Conservation (phyloP, 2,329 filamentous ascomycete genomes). For the Chrysoporthe cubensis region DNA sequence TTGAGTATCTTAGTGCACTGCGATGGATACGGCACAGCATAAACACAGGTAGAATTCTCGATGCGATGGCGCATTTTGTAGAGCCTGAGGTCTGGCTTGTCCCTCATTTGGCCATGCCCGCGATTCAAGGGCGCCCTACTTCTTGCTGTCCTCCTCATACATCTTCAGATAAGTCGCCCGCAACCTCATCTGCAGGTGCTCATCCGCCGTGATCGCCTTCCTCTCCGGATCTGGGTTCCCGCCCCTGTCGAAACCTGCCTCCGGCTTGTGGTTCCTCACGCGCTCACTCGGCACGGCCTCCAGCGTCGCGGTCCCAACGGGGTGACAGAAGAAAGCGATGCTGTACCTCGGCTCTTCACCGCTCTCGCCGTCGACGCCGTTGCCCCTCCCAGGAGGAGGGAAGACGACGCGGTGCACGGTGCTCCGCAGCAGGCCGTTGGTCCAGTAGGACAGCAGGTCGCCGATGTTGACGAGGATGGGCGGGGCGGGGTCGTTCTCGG, state of each 20-base stretch:
- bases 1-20: not conserved
- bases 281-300: constrained; percentile 63
- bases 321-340: constrained; percentile 72
- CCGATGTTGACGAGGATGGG: constrained; percentile 82
- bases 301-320: constrained; percentile 56
- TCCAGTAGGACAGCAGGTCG: constrained; percentile 81
- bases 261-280: constrained; percentile 45
- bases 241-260: constrained; percentile 30
- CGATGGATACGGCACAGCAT: not conserved
- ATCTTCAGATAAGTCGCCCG: constrained; percentile 61
- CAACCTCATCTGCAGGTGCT: constrained; percentile 66
- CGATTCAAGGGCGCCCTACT: not conserved
- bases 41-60: not conserved
- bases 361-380: constrained; percentile 47
- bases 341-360: constrained; percentile 61
- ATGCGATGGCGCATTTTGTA: no score
- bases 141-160: constrained; percentile 44
- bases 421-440: constrained; percentile 80
- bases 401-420: constrained; percentile 92
- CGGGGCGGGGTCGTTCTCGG: constrained; percentile 61
- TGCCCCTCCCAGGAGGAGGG: constrained; percentile 46
- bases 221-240: constrained; percentile 54
- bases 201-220: constrained; percentile 64
- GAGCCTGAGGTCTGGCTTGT: no score
- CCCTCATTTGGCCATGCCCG: no score